Conservation (phyloP, 257 asterid genomes). For the Oldenlandia corymbosa region DNA sequence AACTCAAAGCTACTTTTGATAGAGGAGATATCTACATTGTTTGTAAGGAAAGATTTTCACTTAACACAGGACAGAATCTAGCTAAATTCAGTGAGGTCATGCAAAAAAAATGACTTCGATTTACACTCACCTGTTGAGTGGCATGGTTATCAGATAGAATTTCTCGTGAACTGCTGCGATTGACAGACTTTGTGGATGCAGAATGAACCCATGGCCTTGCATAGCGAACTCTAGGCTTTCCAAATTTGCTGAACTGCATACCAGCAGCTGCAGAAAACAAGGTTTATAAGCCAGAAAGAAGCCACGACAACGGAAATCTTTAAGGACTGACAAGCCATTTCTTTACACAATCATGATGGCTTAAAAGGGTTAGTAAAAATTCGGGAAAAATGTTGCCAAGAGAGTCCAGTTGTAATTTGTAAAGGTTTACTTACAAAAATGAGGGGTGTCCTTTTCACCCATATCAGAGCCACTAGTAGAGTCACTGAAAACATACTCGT, state of each 20-base stretch:
- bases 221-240: constrained; percentile 64
- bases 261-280: constrained; percentile 50
- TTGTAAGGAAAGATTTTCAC: neutral
- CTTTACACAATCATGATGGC: neutral
- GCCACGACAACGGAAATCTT: no score
- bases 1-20: neutral
- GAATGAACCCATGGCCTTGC: constrained; percentile 59
- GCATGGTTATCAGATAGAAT: constrained; percentile 37
- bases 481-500: constrained; percentile 63
- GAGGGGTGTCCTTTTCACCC: constrained; percentile 51
- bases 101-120: neutral
- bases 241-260: constrained; percentile 57
- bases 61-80: no score
- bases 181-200: constrained; percentile 47
- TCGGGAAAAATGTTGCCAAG: neutral
- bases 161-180: constrained; percentile 43
- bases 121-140: constrained; percentile 39
- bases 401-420: neutral
- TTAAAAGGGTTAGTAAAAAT: neutral
- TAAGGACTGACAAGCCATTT: neutral
- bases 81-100: neutral
- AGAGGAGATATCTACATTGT: neutral
- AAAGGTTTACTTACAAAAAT: constrained; percentile 47
- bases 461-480: constrained; percentile 79
- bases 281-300: neutral